A percentile compares a stretch with the other conserved stretches of the same genome.
Conservation (phyloP, 331 rosid genomes). For the Telfairia occidentalis region DNA sequence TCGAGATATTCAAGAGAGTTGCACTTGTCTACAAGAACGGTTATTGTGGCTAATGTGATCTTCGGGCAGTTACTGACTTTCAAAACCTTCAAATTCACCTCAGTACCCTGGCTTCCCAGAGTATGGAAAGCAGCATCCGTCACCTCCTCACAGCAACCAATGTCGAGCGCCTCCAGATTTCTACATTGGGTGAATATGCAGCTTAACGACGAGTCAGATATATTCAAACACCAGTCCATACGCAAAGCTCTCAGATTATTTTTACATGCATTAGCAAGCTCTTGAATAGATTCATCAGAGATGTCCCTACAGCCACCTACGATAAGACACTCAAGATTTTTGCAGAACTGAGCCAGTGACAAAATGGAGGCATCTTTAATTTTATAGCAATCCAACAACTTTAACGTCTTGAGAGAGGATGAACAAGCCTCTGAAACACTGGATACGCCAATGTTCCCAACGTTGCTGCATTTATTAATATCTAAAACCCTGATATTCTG, state of each 20-base stretch:
- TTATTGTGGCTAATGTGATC: conserved; percentile 57
- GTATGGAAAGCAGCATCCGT: conserved; percentile 70
- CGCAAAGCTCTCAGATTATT: conserved; percentile 58
- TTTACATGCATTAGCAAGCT: conserved; percentile 47
- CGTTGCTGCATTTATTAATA: conserved; percentile 69
- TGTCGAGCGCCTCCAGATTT: conserved; percentile 63
- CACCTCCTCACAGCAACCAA: conserved; percentile 88
- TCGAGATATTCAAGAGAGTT: conserved; percentile 56
- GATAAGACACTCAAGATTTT: conserved; percentile 55
- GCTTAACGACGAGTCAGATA: conserved; percentile 59
- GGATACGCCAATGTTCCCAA: conserved; percentile 64
- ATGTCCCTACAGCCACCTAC: conserved; percentile 80
- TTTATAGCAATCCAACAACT: conserved; percentile 75
- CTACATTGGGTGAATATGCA: conserved; percentile 54
- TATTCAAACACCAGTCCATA: conserved; percentile 89
- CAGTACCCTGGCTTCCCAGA: conserved; percentile 29
- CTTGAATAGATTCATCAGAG: conserved; percentile 48
- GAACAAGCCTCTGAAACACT: conserved; percentile 52
- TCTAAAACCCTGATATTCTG: conserved; percentile 40
- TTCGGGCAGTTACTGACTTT: conserved; percentile 75
- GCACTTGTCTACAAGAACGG: conserved; percentile 56
- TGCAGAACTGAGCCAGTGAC: conserved; percentile 56
- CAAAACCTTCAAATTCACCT: conserved; percentile 54
- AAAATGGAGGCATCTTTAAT: conserved; percentile 50
- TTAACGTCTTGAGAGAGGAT: conserved; percentile 56